Evolutionary conservation across 2,329 filamentous ascomycete species (phyloP).

Genomic region (Aspergillus sp.): DNA sequence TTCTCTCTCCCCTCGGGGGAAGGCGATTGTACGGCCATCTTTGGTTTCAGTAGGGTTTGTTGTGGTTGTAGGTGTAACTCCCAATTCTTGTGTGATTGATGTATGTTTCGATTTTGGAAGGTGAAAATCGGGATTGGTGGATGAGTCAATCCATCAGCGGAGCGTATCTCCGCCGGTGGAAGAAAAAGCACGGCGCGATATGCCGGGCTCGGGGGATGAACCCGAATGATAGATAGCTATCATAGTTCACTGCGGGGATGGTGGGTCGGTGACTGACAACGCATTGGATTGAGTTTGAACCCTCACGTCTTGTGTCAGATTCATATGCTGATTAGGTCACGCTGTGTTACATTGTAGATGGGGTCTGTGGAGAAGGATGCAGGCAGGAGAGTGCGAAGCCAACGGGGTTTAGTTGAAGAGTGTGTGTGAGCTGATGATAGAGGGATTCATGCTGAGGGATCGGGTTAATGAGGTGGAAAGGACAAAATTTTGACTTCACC

Average conservation of each 20-base stretch:
- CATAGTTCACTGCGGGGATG: background rate
- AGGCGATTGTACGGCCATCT: constrained; percentile 8
- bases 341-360: background rate
- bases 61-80: background rate
- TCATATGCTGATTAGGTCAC: background rate
- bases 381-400: too few species aligned
- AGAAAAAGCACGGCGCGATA: background rate
- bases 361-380: background rate
- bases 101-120: background rate
- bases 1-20: background rate
- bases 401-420: too few species aligned
- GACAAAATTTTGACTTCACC: too few species aligned
- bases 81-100: background rate
- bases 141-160: background rate
- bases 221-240: background rate
- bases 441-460: too few species aligned
- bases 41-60: background rate
- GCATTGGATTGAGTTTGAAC: background rate
- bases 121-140: background rate
- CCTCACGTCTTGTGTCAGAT: background rate
- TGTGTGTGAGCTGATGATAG: too few species aligned
- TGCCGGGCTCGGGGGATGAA: background rate
- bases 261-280: background rate
- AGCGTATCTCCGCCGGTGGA: background rate
- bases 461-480: too few species aligned